Percentiles rank a stretch among this genome's conserved stretches.
Evolutionary conservation across 495 filamentous ascomycete genomes (phyloP).

Genomic region (Aspergillus haitiensis): DNA sequence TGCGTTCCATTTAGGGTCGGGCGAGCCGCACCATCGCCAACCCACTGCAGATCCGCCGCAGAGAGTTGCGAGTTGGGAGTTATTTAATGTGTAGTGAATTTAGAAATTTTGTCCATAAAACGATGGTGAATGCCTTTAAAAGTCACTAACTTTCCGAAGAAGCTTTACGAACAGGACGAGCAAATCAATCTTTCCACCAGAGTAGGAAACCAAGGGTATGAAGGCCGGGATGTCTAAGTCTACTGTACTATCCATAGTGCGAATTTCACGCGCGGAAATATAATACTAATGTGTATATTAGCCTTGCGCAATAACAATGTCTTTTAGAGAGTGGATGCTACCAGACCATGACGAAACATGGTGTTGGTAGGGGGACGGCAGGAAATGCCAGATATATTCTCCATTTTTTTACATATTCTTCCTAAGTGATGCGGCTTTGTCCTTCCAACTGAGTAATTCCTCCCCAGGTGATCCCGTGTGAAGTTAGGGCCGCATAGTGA

Average conservation of each 20-base stretch:
- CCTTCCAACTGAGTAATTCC: not conserved
- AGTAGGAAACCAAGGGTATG: not conserved
- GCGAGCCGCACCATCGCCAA: too few relatives aligned
- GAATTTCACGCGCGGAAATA: not conserved
- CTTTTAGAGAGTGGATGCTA: not conserved
- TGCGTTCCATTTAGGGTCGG: not conserved
- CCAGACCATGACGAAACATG: not conserved
- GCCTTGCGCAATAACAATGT: not conserved
- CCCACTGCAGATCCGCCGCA: not conserved
- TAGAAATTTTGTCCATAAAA: not conserved
- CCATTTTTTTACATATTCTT: not conserved
- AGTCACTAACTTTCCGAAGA: not conserved
- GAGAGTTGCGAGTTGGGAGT: too few relatives aligned
- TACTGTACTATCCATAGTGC: not conserved
- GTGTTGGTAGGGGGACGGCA: not conserved
- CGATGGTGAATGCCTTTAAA: not conserved
- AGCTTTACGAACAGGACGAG: not conserved
- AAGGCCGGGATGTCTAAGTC: not conserved
- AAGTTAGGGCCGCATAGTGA: not conserved
- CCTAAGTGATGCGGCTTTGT: not conserved
- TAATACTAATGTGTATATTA: not conserved
- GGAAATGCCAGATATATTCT: not conserved
- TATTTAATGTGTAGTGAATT: not conserved
- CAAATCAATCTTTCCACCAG: not conserved
- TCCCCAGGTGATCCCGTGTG: not conserved